Evolutionary conservation across 768 basidiomycete genomes (phyloP), one percentile per base, ranked within the genome.

Genomic region (Tulasnella sp.): DNA sequence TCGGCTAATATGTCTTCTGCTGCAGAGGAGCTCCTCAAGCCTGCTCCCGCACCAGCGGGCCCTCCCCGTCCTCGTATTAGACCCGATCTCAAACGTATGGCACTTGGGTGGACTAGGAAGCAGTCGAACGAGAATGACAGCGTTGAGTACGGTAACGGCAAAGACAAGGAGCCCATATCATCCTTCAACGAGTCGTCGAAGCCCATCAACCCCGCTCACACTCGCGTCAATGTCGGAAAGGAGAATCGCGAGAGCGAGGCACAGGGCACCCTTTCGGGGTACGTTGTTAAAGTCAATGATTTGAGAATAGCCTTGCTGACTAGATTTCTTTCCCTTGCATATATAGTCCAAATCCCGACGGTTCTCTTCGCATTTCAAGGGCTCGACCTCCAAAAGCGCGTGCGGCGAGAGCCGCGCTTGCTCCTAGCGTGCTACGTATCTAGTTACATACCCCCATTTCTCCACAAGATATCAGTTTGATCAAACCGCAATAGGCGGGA

Each of bases 171-270:
- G 56, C 51, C 21, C 19, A 51, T 13, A 13, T 17, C 15, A 19
- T 30, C 32, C 21, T 24, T 52, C n/a, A 52, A 56, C 19, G 47
- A 15, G 4, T 41, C 61, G 43, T 48, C 23, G 11, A 47, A 30
- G 29, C 29, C 29, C 21, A 38, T 24, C 0, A 23, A 21, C 24
- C 11, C 21, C 56, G 9, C 3, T 24, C 26, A 45, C 19, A 27
- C 61, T 10, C 58, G 52, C 19, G 52, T 54, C 34, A 38, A 38
- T 15, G 23, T 23, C 19, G 52, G 42, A 9, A 55, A 56, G 44
- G 61, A 56, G 53, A 61, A 61, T 23, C 24, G 48, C 30, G 54
- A 61, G 21, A 48, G 3, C 21, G 61, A 61, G 30, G 52, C 55
- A 23, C 38, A 41, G 21, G 61, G 61, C 15, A 26, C 45, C 24